These are phyloP conservation scores for Dactylonectria macrodidyma DNA, from an alignment of 2,329 filamentous ascomycete species.

Conservation along the genomic window DNA sequence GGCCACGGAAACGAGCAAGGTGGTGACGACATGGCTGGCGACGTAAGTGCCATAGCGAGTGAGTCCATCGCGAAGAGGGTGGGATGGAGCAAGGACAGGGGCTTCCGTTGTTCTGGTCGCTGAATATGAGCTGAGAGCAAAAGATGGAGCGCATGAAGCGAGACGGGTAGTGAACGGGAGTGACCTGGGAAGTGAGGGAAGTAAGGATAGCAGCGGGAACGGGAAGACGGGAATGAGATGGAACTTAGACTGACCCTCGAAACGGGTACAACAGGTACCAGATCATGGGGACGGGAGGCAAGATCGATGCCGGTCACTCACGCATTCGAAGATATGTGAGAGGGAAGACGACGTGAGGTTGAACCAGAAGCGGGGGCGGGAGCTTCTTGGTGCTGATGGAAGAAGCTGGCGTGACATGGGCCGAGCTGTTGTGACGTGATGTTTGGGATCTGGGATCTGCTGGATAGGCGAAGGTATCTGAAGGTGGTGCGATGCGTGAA, in stretches of 20 bases:
- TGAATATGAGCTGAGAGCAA: slow-evolving; percentile 38
- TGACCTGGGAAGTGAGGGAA: slow-evolving; percentile 1
- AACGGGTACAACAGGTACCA: slow-evolving; percentile 85
- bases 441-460: slow-evolving; percentile 21
- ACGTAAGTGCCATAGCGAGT: slow-evolving; percentile 79
- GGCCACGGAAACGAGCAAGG: slow-evolving; percentile 81
- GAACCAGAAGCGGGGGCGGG: slow-evolving; percentile 27
- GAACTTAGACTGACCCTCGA: slow-evolving; percentile 73
- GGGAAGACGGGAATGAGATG: too few relatives aligned
- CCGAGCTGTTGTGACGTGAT: slow-evolving; percentile 34
- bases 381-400: slow-evolving; percentile 31
- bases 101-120: slow-evolving; percentile 78
- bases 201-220: slow-evolving; percentile 30
- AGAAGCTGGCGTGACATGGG: slow-evolving; percentile 44
- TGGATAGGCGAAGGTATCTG: slow-evolving; percentile 1
- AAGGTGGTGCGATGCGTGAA: slow-evolving; percentile 41
- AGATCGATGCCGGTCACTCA: slow-evolving; percentile 37
- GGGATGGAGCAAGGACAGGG: slow-evolving; percentile 73
- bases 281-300: slow-evolving; percentile 68
- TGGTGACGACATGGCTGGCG: slow-evolving; percentile 80
- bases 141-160: slow-evolving; percentile 24
- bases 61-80: slow-evolving; percentile 76
- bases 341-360: slow-evolving; percentile 21
- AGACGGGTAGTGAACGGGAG: slow-evolving; percentile 32
- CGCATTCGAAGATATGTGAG: slow-evolving; percentile 40